Evolutionary conservation across 306 rosid species (phyloP), one percentile per base, ranked within the genome.

Genomic region (Pyrus communis): DNA sequence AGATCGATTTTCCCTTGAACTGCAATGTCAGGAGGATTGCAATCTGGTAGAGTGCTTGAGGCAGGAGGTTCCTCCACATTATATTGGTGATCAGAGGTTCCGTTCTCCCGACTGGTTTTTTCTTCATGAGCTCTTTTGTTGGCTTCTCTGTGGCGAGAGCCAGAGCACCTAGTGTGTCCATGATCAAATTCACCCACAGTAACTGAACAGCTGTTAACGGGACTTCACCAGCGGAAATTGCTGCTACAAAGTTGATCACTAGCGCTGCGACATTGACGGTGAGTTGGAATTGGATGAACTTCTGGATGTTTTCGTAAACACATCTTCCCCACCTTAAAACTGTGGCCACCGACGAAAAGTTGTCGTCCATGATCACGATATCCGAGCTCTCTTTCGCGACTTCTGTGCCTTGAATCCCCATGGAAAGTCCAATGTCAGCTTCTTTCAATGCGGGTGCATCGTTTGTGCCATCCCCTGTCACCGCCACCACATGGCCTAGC

Each of bases 351-450:
- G 97, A 89, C 67, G 96, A 86, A 77, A 94, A 94, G 78, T 85
- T 90, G 85, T 94, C 98, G 79, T 94, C 98, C 89, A 94, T 86
- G 82, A 94, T 94, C 75, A 94, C 87, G 69, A 94, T 85, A 82
- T 90, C 98, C 2, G 96, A 94, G 83, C 91, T 94, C 82, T 94
- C 98, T 82, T 94, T 94, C 28, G 98, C 96, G 79, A 94, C 96
- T 84, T 91, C 92, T 28, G 98, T 92, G 42, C 98, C 98, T 77
- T 75, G 83, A 43, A 94, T 94, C 17, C 95, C 96, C 98, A 94
- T 90, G 73, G 97, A 93, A 85, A 94, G 91, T 80, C 97, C 95
- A 60, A 94, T 94, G 78, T 89, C 96, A 6, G 98, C 96, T 21
- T 57, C 12, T 57, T 7, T 57, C 61, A 57, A n/a, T 10, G 61